A percentile compares a stretch with the other conserved stretches of the same genome.
phyloP scores from a whole-genome alignment of 2,329 filamentous ascomycete species.

The Arthrobotrys sphaeroides region DNA sequence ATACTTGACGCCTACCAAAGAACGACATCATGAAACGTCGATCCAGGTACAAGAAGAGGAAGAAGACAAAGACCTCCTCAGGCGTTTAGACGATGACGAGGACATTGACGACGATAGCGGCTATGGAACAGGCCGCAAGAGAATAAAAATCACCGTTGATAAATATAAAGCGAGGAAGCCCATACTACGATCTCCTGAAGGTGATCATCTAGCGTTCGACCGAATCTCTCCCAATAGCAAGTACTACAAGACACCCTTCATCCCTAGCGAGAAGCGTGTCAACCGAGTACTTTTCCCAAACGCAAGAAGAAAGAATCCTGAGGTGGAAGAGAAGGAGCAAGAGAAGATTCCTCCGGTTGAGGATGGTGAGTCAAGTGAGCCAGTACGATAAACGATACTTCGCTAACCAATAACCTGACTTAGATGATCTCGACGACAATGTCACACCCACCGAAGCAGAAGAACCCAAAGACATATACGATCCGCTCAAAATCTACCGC shows the following conservation, averaged over 20 bases:
- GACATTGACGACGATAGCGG: slow-evolving; percentile 25
- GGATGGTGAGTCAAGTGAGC: neutral
- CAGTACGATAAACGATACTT: neutral
- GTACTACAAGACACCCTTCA: slow-evolving; percentile 18
- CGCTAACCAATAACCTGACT: neutral
- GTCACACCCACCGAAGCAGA: neutral
- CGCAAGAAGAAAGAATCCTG: neutral
- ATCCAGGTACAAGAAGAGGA: neutral
- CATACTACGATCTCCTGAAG: neutral
- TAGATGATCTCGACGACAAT: neutral
- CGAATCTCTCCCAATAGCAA: slow-evolving; percentile 41
- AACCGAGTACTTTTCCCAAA: slow-evolving; percentile 23
- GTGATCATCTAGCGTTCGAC: slow-evolving; percentile 31
- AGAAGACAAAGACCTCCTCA: neutral
- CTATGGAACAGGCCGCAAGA: slow-evolving; percentile 20
- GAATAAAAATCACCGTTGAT: slow-evolving; percentile 7
- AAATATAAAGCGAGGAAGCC: slow-evolving; percentile 24
- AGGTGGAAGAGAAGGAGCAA: neutral
- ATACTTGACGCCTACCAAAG: neutral
- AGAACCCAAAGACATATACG: neutral
- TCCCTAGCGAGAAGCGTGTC: neutral
- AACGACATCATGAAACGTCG: neutral
- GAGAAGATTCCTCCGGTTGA: neutral
- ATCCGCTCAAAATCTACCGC: slow-evolving; percentile 9
- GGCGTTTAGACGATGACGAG: neutral